phyloP scores from a whole-genome alignment of 2,329 filamentous ascomycete species.

The Phialophora expanda region DNA sequence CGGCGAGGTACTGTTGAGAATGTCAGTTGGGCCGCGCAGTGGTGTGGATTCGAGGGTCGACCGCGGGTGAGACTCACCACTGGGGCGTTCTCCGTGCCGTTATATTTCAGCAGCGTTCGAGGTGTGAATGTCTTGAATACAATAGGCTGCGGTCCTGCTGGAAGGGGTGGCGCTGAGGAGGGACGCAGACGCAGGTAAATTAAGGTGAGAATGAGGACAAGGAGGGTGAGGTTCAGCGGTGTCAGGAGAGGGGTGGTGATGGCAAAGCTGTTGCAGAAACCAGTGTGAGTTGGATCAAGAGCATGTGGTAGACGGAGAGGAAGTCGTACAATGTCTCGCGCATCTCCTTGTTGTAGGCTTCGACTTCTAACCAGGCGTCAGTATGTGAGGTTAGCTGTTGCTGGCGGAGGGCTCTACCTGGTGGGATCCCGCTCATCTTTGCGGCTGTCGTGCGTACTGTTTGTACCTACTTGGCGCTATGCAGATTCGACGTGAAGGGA shows the following conservation, averaged over 20 bases:
- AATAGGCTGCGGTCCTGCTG: slow-evolving; percentile 66
- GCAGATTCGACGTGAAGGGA: neutral
- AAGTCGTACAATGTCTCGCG: slow-evolving; percentile 27
- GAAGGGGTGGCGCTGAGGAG: slow-evolving; percentile 57
- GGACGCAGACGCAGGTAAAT: slow-evolving; percentile 66
- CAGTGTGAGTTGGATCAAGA: neutral
- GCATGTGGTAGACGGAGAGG: neutral
- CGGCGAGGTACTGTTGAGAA: slow-evolving; percentile 72
- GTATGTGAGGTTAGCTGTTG: neutral
- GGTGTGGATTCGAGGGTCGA: too few species aligned
- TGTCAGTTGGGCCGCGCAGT: neutral
- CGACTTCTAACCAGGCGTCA: slow-evolving; percentile 18
- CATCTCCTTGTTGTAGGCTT: slow-evolving; percentile 24
- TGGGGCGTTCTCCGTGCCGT: slow-evolving; percentile 73
- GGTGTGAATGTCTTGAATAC: slow-evolving; percentile 87
- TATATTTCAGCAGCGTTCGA: slow-evolving; percentile 82
- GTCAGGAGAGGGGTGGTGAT: slow-evolving; percentile 28
- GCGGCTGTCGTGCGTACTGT: neutral
- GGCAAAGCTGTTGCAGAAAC: slow-evolving; percentile 23
- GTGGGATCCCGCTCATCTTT: slow-evolving; percentile 17
- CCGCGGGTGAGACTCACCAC: slow-evolving; percentile 51
- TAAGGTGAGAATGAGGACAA: slow-evolving; percentile 62
- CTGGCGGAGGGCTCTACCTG: neutral
- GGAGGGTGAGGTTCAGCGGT: slow-evolving; percentile 62
- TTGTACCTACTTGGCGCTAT: neutral